Evolutionary conservation across 163 green algal species (phyloP), one percentile per base, ranked within the genome.

Genomic region (Prototheca stagnorum): DNA sequence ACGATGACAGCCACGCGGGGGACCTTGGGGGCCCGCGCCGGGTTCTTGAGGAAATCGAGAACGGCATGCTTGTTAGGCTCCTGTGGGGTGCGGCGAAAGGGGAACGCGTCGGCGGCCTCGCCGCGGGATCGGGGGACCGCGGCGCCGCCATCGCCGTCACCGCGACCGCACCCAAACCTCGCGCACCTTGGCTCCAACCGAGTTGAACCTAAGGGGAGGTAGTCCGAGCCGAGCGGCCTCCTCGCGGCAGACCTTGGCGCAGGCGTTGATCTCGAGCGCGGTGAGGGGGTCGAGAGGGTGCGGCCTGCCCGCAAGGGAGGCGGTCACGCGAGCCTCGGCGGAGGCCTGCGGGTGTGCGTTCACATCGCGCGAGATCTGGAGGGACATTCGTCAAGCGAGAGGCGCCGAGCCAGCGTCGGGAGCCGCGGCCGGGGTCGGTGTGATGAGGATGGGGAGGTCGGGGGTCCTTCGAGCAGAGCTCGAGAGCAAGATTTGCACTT

Each of bases 61-160:
- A 73, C 42, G 8, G 57, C 57, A 27, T 56, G 33, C 59, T 82
- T 82, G 5, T 58, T 35, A 0, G 74, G 74, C 56, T 83, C 74
- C 71, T 81, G 61, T 19, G 5, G 4, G 14, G 1, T 23, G 5
- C 35, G 19, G 4, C 21, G 27, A 19, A 14, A 29, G 5, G n/a
- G 16, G 8, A 16, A 6, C 7, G 11, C 33, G 33, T 39, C 33
- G 33, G 33, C 33, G 11, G 33, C 11, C 11, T 14, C 11, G 11
- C 33, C 11, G 11, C 33, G 11, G 33, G 14, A 11, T 11, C 14
- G 33, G 11, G 11, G 11, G 11, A 39, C 33, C 33, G 11, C 33
- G 14, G 11, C 8, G 21, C 37, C 21, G 37, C 12, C 37, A 17
- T 26, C 37, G 6, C 37, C 23, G 17, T 11, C 12, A 6, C 37